phyloP scores from a whole-genome alignment of 2,329 filamentous ascomycete species.

The Remersonia thermophila region DNA sequence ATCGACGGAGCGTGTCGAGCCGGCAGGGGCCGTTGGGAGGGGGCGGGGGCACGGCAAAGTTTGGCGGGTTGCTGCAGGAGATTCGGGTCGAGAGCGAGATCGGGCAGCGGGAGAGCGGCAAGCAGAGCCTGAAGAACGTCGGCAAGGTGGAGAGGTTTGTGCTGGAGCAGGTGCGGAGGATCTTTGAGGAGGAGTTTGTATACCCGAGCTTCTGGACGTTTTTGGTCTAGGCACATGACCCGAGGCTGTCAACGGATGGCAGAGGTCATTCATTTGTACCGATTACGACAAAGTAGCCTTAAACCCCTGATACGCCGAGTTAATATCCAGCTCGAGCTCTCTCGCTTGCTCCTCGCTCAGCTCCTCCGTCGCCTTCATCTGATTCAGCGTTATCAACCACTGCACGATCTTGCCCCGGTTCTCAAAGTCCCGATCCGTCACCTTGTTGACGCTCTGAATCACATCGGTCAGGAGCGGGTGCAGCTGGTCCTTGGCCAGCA shows the following conservation, averaged over 20 bases:
- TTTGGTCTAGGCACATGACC: conserved; percentile 49
- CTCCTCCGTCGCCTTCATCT: conserved; percentile 94
- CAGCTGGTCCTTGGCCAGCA: conserved; percentile 90
- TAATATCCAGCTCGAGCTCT: conserved; percentile 85
- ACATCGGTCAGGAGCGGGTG: conserved; percentile 90
- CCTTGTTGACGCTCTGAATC: conserved; percentile 94
- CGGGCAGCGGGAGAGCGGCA: conserved; percentile 77
- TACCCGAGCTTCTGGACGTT: conserved; percentile 99
- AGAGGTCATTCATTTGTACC: not conserved
- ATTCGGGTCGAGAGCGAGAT: conserved; percentile 97
- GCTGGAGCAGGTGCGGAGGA: conserved; percentile 86
- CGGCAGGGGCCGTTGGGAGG: not conserved
- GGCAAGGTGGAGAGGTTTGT: conserved; percentile 98
- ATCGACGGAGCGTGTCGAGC: not conserved
- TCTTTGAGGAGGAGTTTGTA: conserved; percentile 97
- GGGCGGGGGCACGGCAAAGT: conserved; percentile 19
- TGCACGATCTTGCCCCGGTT: conserved; percentile 94
- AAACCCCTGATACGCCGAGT: conserved; percentile 88
- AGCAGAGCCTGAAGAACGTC: conserved; percentile 94
- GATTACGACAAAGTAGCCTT: conserved; percentile 60
- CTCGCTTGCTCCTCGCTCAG: conserved; percentile 75
- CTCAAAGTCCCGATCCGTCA: conserved; percentile 90
- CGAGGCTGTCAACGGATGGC: not conserved
- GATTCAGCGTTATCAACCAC: conserved; percentile 93
- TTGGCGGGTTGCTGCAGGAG: conserved; percentile 76